Evolutionary conservation across 2,329 filamentous ascomycete species (phyloP), one percentile per base, ranked within the genome.

Genomic region (Botrytis galanthina): DNA sequence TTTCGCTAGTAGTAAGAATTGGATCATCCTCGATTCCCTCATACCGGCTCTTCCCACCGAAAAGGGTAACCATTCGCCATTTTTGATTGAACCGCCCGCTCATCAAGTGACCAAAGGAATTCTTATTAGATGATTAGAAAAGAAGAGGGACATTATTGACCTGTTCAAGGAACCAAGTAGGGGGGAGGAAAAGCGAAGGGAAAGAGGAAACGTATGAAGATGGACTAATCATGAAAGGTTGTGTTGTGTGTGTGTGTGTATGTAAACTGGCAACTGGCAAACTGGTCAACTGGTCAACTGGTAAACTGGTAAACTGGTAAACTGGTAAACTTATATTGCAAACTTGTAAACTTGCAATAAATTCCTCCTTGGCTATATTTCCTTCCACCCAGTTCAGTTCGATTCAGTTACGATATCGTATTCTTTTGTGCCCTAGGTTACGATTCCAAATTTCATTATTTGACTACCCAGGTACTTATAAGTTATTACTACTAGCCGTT

Each of bases 31-130:
- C 32, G 32, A 61, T 61, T 18, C 42, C 42, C 29, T 48, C 44
- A 68, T 68, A 68, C 64, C 64, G 64, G 64, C 35, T 37, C 48
- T 54, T 16, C 10, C 4, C 35, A 68, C 46, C 35, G 48, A 68
- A 57, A 57, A 57, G 48, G 46, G 60, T n/a, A 62, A 62, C 22
- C 60, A 62, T 62, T 62, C 59, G 57, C 57, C 57, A 59, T 59
- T 59, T 48, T 67, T 37, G 63, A 37, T 39, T 35, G 42, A 64
- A 48, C 42, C 42, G 26, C 42, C n/a, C 39, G 26, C 62, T 22
- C 57, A 26, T 35, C 57, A 60, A 60, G 57, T 60, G 57, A 60
- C 57, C 57, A 60, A 26, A 46, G 62, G 9, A 46, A 46, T 29
- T 29, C n/a, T 57, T 57, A 6, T 51, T n/a, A 44, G 44, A 3